Evolutionary conservation across 2,329 filamentous ascomycete species (phyloP), one percentile per base, ranked within the genome.

Genomic region (Colletotrichum melonis): DNA sequence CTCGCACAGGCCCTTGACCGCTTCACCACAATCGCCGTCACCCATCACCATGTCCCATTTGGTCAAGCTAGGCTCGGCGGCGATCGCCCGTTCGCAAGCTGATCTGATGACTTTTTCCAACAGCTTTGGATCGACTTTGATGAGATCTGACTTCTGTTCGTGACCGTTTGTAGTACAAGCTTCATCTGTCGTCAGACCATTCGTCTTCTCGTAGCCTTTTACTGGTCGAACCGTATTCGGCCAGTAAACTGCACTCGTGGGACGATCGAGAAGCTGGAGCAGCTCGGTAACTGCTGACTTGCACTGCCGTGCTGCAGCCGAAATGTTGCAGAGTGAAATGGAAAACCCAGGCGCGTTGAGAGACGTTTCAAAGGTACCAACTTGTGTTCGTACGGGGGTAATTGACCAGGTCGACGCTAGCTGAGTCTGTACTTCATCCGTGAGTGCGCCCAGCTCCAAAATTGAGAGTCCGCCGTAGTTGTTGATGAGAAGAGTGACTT

Each of bases 381-480:
- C 82, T 74, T 87, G 86, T 55, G 88, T 84, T 59, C 86, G 84
- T 12, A 78, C 77, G 1, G 87, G 87, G 7, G 79, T 81, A 63
- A 89, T 88, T 4, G 83, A 82, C 85, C 86, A 89, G 68, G 85
- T 85, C 5, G 78, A 78, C 62, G 86, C 80, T 35, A 89, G 78
- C 76, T 89, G 87, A 56, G 81, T 78, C 1, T 88, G 80, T 1
- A 88, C 85, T 76, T 90, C 88, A 26, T 85, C 84, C 2, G 86
- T 87, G 56, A 91, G 86, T 2, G 87, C 88, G 49, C 88, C 86
- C 63, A 90, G 78, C 75, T 91, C 89, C 14, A 91, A 80, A 9
- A 85, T 84, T 70, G 85, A 88, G 9, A 90, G 84, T 4, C 88
- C 88, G 28, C 89, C 89, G 7, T 90, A 85, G 75, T 90, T 91